phyloP scores from a whole-genome alignment of 2,329 filamentous ascomycete species.

The Alternaria angustiovoidea region DNA sequence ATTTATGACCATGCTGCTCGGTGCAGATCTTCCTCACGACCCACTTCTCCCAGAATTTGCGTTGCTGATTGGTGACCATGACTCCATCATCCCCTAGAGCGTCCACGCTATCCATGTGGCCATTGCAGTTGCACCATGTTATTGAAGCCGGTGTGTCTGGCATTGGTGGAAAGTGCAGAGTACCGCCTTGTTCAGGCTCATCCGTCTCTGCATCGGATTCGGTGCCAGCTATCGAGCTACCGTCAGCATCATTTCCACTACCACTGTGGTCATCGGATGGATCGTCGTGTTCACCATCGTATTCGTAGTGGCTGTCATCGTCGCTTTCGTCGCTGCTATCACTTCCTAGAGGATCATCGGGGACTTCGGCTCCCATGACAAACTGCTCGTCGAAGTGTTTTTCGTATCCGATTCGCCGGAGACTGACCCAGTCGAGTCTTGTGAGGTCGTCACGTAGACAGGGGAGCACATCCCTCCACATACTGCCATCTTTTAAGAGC shows the following conservation, averaged over 20 bases:
- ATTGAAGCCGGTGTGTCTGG: conserved; percentile 57
- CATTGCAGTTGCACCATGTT: conserved; percentile 58
- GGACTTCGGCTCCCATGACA: conserved; percentile 58
- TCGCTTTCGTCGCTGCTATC: conserved; percentile 54
- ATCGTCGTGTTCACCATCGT: conserved; percentile 39
- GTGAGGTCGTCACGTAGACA: conserved; percentile 65
- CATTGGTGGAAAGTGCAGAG: conserved; percentile 57
- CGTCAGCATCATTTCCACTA: conserved; percentile 44
- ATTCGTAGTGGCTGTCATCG: conserved; percentile 48
- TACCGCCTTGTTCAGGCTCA: conserved; percentile 49
- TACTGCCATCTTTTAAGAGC: conserved; percentile 66
- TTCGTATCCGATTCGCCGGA: conserved; percentile 69
- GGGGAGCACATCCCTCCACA: conserved; percentile 68
- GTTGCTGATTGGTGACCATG: conserved; percentile 57
- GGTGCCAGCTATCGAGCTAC: conserved; percentile 45
- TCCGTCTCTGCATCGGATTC: conserved; percentile 47
- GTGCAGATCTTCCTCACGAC: conserved; percentile 57
- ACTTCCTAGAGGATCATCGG: conserved; percentile 56
- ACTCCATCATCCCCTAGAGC: conserved; percentile 59
- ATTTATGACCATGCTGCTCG: conserved; percentile 52
- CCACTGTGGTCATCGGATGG: conserved; percentile 29
- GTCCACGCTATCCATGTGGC: conserved; percentile 53
- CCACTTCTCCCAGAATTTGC: conserved; percentile 66
- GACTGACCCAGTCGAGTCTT: conserved; percentile 67
- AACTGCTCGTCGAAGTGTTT: conserved; percentile 60